These are phyloP conservation scores for Delonix regia DNA, from an alignment of 306 rosid genomes.

Conservation along the genomic window DNA sequence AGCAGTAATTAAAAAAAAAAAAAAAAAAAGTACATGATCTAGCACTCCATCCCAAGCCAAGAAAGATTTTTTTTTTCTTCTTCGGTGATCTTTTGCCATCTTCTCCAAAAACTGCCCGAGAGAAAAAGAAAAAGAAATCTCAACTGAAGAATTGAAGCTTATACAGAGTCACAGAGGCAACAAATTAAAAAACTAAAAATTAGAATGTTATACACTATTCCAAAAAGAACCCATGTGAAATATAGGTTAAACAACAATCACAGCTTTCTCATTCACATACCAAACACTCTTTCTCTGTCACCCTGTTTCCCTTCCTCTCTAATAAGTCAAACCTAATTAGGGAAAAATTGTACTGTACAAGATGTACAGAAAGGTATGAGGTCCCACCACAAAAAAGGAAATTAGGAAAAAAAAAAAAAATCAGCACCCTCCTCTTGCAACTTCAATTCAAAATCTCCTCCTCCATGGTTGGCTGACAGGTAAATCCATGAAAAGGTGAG, in stretches of 20 bases:
- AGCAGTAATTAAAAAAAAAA: constrained; percentile 18
- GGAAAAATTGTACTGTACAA: constrained; percentile 52
- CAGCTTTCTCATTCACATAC: no score
- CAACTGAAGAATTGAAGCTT: constrained; percentile 10
- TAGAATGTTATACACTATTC: constrained; percentile 27
- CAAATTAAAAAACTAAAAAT: not conserved
- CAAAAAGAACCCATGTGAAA: constrained; percentile 7
- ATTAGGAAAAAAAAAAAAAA: constrained; percentile 12
- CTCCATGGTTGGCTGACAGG: constrained; percentile 26
- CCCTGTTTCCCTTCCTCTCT: constrained; percentile 18
- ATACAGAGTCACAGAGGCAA: not conserved
- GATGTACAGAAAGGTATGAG: constrained; percentile 41
- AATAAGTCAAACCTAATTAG: constrained; percentile 60
- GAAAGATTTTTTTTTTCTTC: constrained; percentile 21
- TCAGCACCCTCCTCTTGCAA: constrained; percentile 37
- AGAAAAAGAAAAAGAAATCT: constrained; percentile 12
- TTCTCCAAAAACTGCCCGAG: constrained; percentile 9
- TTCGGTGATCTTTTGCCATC: constrained; percentile 14
- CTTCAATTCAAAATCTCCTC: constrained; percentile 40
- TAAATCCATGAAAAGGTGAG: constrained; percentile 35
- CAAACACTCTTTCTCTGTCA: constrained; percentile 6
- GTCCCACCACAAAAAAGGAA: constrained; percentile 18
- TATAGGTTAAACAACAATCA: constrained; percentile 37
- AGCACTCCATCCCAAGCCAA: constrained; percentile 28
- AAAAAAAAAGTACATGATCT: constrained; percentile 29